Base-by-base conservation (phyloP, 805 yeast genomes). In the Teunomyces funiuensis region DNA sequence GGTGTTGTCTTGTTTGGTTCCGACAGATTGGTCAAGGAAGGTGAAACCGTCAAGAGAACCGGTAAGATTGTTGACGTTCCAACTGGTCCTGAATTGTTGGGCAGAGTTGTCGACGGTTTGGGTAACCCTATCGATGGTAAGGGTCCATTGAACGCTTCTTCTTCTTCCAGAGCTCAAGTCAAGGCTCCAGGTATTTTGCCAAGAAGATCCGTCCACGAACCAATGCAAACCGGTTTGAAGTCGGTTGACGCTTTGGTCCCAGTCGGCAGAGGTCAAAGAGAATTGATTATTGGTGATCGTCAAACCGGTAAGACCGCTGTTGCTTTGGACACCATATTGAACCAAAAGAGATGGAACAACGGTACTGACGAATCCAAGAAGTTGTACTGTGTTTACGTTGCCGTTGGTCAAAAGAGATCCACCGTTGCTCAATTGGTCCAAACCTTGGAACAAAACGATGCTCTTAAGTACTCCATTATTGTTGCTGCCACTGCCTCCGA, bases 111-210 rank as follows among this genome's bases (percentile, higher is more conserved):
- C 59, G 99, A 93, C 68, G 99, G 98, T 68, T 82, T 93, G 65
- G 99, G 99, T 80, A 81, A 82, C 83, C 97, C 99, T 76, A 93
- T 93, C 64, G 99, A 93, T 70, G 99, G 98, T 79, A 93, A 93
- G 81, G 99, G 99, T 57, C 99, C 99, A 74, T 80, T 93, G 60
- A 83, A 85, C 65, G 77, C 95, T 61, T 82, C 79, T 66, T 80
- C 83, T 64, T 76, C 83, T 62, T 77, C 95, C 66, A 88, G 95
- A 82, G 98, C 98, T 61, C 97, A 93, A 82, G 86, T 91, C 61
- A 93, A 93, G 82, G 99, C 99, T 61, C 99, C 99, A 75, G 99
- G 99, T 83, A 93, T 93, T 66, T 83, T 93, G 74, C 99, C 99
- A 80, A 91, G 99, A 83, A 87, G 85, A 66, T 88, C 97, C 50